Evolutionary conservation across 2,329 filamentous ascomycete genomes (phyloP).

Genomic region (Bipolaris cookei): DNA sequence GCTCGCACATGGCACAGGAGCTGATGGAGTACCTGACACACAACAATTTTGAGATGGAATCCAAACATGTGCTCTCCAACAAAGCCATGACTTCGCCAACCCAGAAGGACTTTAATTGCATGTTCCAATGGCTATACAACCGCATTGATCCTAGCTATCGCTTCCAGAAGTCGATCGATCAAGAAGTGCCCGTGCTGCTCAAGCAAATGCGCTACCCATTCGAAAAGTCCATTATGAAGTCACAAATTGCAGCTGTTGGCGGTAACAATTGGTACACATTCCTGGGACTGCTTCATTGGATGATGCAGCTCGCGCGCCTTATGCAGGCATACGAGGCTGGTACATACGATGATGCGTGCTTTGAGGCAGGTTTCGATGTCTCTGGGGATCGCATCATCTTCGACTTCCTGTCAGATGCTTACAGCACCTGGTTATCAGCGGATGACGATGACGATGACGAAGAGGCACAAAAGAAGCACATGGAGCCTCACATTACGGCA

Average conservation of each 20-base stretch:
- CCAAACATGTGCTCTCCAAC: slow-evolving; percentile 89
- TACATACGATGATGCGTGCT: slow-evolving; percentile 87
- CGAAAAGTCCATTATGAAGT: slow-evolving; percentile 94
- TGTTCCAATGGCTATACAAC: slow-evolving; percentile 98
- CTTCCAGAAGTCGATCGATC: slow-evolving; percentile 93
- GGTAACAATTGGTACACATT: slow-evolving; percentile 98
- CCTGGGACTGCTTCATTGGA: slow-evolving; percentile 92
- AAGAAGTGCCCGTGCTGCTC: slow-evolving; percentile 89
- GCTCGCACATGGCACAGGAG: slow-evolving; percentile 84
- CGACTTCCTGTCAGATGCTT: slow-evolving; percentile 86
- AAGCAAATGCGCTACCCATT: slow-evolving; percentile 96
- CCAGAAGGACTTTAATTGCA: slow-evolving; percentile 96
- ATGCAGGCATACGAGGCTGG: slow-evolving; percentile 80
- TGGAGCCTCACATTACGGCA: slow-evolving; percentile 81
- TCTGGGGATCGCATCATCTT: slow-evolving; percentile 92
- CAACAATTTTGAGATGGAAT: slow-evolving; percentile 97
- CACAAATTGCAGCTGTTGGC: slow-evolving; percentile 90
- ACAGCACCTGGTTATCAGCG: slow-evolving; percentile 91
- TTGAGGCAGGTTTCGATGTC: slow-evolving; percentile 86
- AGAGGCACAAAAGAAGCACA: slow-evolving; percentile 70
- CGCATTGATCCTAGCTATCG: slow-evolving; percentile 92
- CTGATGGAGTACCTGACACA: slow-evolving; percentile 89
- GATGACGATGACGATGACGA: slow-evolving; percentile 76
- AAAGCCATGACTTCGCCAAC: slow-evolving; percentile 94
- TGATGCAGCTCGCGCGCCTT: slow-evolving; percentile 97